phyloP scores from a whole-genome alignment of 1,139 yeast species.

The Candida dubliniensis region DNA sequence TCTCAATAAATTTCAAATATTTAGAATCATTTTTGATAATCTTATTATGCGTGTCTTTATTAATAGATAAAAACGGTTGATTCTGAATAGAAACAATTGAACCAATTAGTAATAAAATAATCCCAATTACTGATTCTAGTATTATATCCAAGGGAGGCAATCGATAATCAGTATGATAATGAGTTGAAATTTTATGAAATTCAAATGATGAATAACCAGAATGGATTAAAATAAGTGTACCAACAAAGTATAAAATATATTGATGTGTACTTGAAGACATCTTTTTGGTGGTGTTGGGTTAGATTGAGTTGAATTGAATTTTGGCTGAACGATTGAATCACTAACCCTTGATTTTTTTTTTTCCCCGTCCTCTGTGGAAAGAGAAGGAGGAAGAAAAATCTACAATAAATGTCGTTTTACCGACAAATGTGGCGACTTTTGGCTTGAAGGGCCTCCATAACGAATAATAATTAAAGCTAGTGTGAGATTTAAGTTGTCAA shows the following conservation, averaged over 20 bases:
- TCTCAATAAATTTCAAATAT: constrained; percentile 46
- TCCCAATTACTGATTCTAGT: constrained; percentile 43
- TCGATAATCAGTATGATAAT: constrained; percentile 9
- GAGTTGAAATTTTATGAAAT: constrained; percentile 36
- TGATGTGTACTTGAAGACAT: constrained; percentile 4
- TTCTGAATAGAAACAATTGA: constrained; percentile 30
- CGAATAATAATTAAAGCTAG: too few relatives aligned
- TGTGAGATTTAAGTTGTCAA: too few relatives aligned
- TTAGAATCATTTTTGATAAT: constrained; percentile 20
- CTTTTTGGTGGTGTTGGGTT: background rate
- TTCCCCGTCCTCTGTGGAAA: background rate
- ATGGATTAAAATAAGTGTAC: constrained; percentile 39
- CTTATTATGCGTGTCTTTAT: constrained; percentile 15
- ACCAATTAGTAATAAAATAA: constrained; percentile 38
- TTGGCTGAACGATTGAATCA: background rate
- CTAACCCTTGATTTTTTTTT: background rate
- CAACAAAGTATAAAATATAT: constrained; percentile 26
- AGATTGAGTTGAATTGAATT: background rate
- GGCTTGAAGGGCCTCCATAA: too few relatives aligned
- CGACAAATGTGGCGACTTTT: too few relatives aligned
- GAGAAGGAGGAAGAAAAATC: background rate
- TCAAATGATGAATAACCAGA: constrained; percentile 55
- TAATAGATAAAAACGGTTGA: constrained; percentile 22
- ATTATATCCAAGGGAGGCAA: constrained; percentile 38
- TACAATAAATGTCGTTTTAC: too few relatives aligned